phyloP scores from a whole-genome alignment of 2,329 filamentous ascomycete species.

The Mycosphaerelloides madeirae region DNA sequence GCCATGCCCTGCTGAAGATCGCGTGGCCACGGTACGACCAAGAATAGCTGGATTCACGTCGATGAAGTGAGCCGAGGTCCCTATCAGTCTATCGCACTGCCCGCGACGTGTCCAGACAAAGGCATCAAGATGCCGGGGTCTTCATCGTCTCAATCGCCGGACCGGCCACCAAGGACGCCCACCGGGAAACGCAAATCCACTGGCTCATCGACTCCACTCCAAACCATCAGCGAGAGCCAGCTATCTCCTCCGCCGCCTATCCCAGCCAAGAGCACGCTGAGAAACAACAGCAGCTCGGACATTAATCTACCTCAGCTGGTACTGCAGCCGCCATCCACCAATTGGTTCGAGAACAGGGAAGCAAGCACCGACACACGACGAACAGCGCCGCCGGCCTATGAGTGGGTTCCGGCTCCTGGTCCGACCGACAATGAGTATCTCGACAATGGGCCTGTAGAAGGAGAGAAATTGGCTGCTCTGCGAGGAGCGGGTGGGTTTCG shows the following conservation, averaged over 20 bases:
- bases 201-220: constrained; percentile 8
- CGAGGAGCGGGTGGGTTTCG: constrained; percentile 15
- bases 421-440: constrained; percentile 11
- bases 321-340: too few relatives aligned
- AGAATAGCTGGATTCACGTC: too few relatives aligned
- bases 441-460: constrained; percentile 21
- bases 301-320: too few relatives aligned
- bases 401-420: constrained; percentile 19
- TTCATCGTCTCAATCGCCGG: constrained; percentile 1
- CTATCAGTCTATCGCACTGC: too few relatives aligned
- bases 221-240: constrained; percentile 9
- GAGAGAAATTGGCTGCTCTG: constrained; percentile 27
- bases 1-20: too few relatives aligned
- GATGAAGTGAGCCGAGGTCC: too few relatives aligned
- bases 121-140: too few relatives aligned
- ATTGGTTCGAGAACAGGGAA: background rate
- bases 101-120: too few relatives aligned
- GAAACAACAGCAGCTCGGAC: constrained; percentile 4
- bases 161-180: constrained; percentile 4
- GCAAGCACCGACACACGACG: constrained; percentile 10
- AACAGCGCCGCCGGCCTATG: constrained; percentile 26
- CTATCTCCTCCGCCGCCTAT: constrained; percentile 13
- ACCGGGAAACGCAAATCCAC: constrained; percentile 7
- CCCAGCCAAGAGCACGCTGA: constrained; percentile 17
- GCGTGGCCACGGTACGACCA: too few relatives aligned